Evolutionary conservation across 2,329 filamentous ascomycete species (phyloP).

Genomic region (Mollisiaceae sp.): DNA sequence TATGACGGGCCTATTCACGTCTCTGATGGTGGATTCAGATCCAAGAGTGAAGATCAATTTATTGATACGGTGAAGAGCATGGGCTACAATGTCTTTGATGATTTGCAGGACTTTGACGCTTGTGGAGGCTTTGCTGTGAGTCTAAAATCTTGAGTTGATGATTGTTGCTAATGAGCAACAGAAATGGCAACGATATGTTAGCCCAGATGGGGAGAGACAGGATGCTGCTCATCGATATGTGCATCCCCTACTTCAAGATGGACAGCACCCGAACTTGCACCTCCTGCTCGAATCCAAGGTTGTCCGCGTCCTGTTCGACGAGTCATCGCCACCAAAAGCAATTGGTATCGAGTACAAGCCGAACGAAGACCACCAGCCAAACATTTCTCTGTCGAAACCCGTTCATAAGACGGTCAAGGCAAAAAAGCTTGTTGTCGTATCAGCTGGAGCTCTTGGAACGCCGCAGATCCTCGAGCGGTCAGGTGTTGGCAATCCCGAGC

Average conservation of each 20-base stretch:
- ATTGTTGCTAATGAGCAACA: slow-evolving; percentile 32
- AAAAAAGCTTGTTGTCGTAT: slow-evolving; percentile 58
- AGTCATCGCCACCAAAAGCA: slow-evolving; percentile 53
- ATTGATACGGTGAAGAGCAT: slow-evolving; percentile 52
- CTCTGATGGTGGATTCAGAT: slow-evolving; percentile 54
- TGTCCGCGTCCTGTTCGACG: slow-evolving; percentile 57
- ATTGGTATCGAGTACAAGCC: slow-evolving; percentile 63
- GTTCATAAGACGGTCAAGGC: slow-evolving; percentile 51
- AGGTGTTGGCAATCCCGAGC: slow-evolving; percentile 58
- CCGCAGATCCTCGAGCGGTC: slow-evolving; percentile 63
- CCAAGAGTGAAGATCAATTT: slow-evolving; percentile 53
- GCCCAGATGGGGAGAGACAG: slow-evolving; percentile 58
- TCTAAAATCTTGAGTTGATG: slow-evolving; percentile 17
- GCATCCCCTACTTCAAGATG: slow-evolving; percentile 55
- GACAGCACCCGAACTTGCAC: slow-evolving; percentile 61
- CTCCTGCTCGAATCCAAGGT: slow-evolving; percentile 63
- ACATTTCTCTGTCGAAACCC: slow-evolving; percentile 38
- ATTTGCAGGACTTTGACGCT: slow-evolving; percentile 57
- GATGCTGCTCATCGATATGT: slow-evolving; percentile 62
- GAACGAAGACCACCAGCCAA: slow-evolving; percentile 50
- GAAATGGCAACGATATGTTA: slow-evolving; percentile 55
- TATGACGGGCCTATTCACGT: slow-evolving; percentile 60
- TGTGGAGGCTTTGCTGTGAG: slow-evolving; percentile 44
- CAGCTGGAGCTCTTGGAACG: slow-evolving; percentile 45
- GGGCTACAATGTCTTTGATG: slow-evolving; percentile 57